Base-by-base conservation (phyloP, 2,329 filamentous ascomycete species). In the Pyrenophora teres region DNA sequence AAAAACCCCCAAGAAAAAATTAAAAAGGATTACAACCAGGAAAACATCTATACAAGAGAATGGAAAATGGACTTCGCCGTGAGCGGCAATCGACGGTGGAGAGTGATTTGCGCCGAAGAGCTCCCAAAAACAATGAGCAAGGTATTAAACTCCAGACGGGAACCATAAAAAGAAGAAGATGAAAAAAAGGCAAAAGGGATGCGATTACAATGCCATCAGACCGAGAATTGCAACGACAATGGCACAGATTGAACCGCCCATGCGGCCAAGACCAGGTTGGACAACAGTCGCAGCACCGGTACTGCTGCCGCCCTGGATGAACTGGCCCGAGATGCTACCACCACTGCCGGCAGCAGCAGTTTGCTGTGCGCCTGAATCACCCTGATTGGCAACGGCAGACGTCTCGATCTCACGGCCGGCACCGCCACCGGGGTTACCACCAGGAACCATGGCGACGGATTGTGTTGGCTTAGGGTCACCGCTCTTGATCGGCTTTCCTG, bases 401-500 rank as follows among this genome's bases (percentile, higher is more conserved):
- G 59, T 51, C 12, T 59, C 59, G 36, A 56, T 60, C 9, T 72
- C 73, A 50, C 77, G 77, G 35, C 78, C 76, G 15, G 80, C 77
- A 36, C 78, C 76, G 16, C 80, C 79, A 23, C 74, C 77, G 37
- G 81, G 81, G 40, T 76, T 78, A 23, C 84, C 75, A 70, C 83
- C 84, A 21, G 83, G 83, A 21, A 86, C 78, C 40, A 79, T 81
- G 49, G 80, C 75, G 9, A 76, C 74, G 27, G 64, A 59, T 19
- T 69, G 46, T 0, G 68, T 54, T 18, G 64, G 44, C 21, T 71
- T 42, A 5, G 59, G 48, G 27, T 68, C 62, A 8, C 69, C 68
- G n/a, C 69, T 65, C 35, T 67, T 63, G 21, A 75, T 67, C 30
- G 74, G 69, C 36, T 33, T 79, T 78, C 77, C 77, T 13, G 80